phyloP scores from a whole-genome alignment of 2,329 filamentous ascomycete genomes.

The Diatrype stigma region DNA sequence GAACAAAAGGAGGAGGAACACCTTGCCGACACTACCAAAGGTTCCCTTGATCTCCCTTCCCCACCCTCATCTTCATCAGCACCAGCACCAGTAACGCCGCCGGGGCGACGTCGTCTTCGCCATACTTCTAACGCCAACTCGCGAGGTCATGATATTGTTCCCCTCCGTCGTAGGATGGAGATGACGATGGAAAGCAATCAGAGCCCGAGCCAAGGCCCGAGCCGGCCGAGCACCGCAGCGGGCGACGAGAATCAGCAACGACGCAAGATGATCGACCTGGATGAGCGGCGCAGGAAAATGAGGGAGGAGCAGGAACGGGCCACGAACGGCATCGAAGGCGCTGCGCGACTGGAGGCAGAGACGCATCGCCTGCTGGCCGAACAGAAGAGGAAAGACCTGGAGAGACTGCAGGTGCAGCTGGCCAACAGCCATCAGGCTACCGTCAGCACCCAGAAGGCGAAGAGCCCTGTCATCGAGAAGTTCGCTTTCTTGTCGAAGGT shows the following conservation, averaged over 20 bases:
- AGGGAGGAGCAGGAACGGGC: conserved; percentile 21
- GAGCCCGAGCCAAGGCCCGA: conserved; percentile 10
- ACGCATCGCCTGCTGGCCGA: conserved; percentile 45
- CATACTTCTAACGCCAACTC: conserved; percentile 7
- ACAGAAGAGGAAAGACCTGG: conserved; percentile 45
- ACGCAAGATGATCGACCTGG: conserved; percentile 14
- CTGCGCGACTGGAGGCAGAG: conserved; percentile 42
- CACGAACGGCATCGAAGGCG: conserved; percentile 32
- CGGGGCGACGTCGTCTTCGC: conserved; percentile 17
- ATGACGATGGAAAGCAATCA: neutral
- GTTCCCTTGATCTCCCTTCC: conserved; percentile 5
- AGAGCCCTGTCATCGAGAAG: conserved; percentile 43
- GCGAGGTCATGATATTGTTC: neutral
- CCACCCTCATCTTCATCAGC: neutral
- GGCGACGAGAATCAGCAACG: conserved; percentile 15
- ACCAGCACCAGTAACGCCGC: conserved; percentile 1
- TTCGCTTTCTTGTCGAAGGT: conserved; percentile 42
- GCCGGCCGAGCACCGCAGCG: conserved; percentile 9
- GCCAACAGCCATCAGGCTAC: conserved; percentile 28
- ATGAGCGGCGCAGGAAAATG: conserved; percentile 13
- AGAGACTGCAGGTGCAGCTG: conserved; percentile 40
- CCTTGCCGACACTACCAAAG: neutral
- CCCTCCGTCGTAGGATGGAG: conserved; percentile 7
- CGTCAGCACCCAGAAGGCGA: conserved; percentile 24
- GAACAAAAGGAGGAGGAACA: conserved; percentile 15